Evolutionary conservation across 306 rosid genomes (phyloP).

Genomic region (Arachis hypogaea): DNA sequence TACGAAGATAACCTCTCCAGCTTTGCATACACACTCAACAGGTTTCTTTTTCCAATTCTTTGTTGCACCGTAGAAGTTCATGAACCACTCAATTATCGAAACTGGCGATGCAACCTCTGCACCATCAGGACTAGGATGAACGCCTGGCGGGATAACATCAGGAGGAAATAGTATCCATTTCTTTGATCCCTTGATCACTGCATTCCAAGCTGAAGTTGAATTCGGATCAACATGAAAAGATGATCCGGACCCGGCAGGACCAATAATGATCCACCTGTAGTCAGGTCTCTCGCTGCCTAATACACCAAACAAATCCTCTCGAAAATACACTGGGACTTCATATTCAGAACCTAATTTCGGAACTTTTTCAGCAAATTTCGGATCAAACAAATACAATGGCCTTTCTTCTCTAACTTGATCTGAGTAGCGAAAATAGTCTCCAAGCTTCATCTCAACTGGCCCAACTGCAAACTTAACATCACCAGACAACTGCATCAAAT

Average conservation of each 20-base stretch:
- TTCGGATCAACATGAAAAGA: conserved; percentile 96
- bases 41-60: conserved; percentile 81
- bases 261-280: conserved; percentile 86
- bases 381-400: conserved; percentile 84
- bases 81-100: conserved; percentile 95
- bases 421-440: conserved; percentile 70
- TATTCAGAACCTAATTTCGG: conserved; percentile 73
- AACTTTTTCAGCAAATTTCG: conserved; percentile 83
- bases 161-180: conserved; percentile 97
- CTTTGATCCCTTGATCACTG: conserved; percentile 90
- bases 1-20: conserved; percentile 94
- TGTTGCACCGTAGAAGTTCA: conserved; percentile 85
- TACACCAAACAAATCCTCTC: conserved; percentile 81
- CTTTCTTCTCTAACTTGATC: conserved; percentile 87
- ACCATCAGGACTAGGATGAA: conserved; percentile 97
- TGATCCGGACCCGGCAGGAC: conserved; percentile 90
- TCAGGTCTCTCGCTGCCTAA: conserved; percentile 85
- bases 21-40: conserved; percentile 80
- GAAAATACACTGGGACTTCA: conserved; percentile 72
- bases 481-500: conserved; percentile 64
- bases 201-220: conserved; percentile 98
- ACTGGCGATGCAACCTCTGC: conserved; percentile 93
- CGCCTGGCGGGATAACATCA: conserved; percentile 83
- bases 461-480: conserved; percentile 80
- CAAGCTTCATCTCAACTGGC: conserved; percentile 81